A percentile compares a stretch with the other conserved stretches of the same genome.
phyloP scores from a whole-genome alignment of 352 stramenopile genomes.

The Globisporangium heterothallicum region DNA sequence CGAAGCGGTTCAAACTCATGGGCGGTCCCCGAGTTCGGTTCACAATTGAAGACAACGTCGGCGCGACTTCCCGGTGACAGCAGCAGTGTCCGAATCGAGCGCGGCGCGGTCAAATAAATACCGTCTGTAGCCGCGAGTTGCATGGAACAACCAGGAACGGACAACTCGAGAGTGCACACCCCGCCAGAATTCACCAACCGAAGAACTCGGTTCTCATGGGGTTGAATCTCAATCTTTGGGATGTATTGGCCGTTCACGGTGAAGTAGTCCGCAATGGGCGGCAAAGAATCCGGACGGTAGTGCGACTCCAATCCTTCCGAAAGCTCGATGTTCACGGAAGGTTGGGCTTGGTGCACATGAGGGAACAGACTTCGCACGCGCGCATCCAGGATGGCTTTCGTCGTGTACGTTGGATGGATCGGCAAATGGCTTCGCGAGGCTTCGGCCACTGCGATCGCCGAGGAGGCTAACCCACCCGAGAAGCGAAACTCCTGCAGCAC shows the following conservation, averaged over 20 bases:
- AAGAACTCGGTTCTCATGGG: constrained; percentile 49
- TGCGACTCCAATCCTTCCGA: constrained; percentile 15
- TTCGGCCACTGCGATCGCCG: constrained; percentile 38
- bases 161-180: constrained; percentile 46
- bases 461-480: constrained; percentile 42
- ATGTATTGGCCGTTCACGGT: constrained; percentile 68
- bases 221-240: constrained; percentile 48
- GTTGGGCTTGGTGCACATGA: constrained; percentile 28
- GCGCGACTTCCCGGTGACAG: constrained; percentile 52
- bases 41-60: constrained; percentile 59
- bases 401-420: constrained; percentile 42
- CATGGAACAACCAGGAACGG: constrained; percentile 56
- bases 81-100: constrained; percentile 34
- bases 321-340: constrained; percentile 22
- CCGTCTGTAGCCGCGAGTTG: constrained; percentile 49
- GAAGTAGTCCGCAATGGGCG: constrained; percentile 51
- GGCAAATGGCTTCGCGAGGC: constrained; percentile 45
- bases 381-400: constrained; percentile 29
- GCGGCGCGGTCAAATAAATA: constrained; percentile 41
- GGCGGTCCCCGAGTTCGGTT: constrained; percentile 16
- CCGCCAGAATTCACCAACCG: constrained; percentile 59
- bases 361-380: constrained; percentile 38
- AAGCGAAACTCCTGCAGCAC: constrained; percentile 66
- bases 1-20: constrained; percentile 29
- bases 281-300: constrained; percentile 12